These are phyloP conservation scores for Leucogyrophana mollusca DNA, from an alignment of 768 basidiomycete species.

Conservation along the genomic window DNA sequence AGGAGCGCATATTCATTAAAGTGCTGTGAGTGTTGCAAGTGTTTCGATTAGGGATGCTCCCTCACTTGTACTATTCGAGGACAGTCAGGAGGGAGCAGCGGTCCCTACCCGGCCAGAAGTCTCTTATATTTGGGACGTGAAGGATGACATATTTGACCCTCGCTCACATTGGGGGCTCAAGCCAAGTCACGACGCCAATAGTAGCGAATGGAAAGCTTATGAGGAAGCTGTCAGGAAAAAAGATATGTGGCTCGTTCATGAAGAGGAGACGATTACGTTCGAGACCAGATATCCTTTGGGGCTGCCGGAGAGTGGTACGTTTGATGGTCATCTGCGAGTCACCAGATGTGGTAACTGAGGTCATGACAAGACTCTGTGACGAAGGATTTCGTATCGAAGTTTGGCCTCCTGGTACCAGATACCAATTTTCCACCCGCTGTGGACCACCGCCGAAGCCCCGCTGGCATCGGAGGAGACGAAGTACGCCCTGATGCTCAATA, in stretches of 20 bases:
- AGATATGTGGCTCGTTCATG: constrained; percentile 13
- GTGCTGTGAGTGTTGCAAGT: background rate
- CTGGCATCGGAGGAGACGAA: background rate
- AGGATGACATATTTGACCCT: no score
- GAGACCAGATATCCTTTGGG: constrained; percentile 12
- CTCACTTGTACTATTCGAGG: no score
- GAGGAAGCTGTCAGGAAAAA: constrained; percentile 6
- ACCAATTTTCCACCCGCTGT: constrained; percentile 18
- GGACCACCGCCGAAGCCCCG: background rate
- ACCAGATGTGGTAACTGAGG: background rate
- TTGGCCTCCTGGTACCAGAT: constrained; percentile 16
- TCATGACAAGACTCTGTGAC: background rate
- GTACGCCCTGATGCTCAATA: no score
- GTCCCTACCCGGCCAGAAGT: no score
- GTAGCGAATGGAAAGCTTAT: background rate
- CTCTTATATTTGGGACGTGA: no score
- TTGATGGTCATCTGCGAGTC: background rate
- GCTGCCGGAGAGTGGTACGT: background rate
- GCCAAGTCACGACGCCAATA: no score
- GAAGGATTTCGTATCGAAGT: background rate
- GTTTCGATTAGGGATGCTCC: no score
- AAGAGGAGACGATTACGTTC: constrained; percentile 17
- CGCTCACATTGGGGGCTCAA: no score
- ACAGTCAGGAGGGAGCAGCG: no score
- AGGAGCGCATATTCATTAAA: background rate